Percentiles rank a stretch among this genome's conserved stretches.
phyloP scores from a whole-genome alignment of 2,329 filamentous ascomycete species.

The Hypoxylon sp. region DNA sequence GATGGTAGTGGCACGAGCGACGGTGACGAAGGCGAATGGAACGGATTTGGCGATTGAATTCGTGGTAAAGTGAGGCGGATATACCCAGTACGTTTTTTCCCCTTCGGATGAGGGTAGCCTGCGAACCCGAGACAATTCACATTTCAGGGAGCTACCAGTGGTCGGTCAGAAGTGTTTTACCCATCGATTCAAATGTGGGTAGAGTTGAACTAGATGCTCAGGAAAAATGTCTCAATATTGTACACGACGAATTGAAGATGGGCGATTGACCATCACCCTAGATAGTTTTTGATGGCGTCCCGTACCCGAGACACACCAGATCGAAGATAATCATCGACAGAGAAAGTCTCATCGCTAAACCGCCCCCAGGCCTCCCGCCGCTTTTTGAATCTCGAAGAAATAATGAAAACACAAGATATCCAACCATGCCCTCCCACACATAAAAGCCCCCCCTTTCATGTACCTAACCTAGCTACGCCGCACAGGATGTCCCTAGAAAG shows the following conservation, averaged over 20 bases:
- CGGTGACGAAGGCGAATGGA: conserved; percentile 44
- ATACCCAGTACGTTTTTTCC: neutral
- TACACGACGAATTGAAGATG: conserved; percentile 33
- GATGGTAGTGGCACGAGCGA: conserved; percentile 29
- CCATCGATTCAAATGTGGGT: neutral
- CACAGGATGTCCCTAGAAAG: conserved; percentile 14
- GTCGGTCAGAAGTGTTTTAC: neutral
- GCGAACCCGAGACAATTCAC: neutral
- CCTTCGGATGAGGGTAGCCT: too few species aligned
- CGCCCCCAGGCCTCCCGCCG: neutral
- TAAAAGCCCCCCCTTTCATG: conserved; percentile 12
- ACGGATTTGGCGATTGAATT: conserved; percentile 46
- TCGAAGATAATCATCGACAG: neutral
- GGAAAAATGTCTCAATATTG: conserved; percentile 23
- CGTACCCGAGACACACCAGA: neutral
- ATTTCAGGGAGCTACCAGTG: neutral
- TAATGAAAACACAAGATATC: neutral
- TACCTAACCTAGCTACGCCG: conserved; percentile 23
- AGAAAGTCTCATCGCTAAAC: conserved; percentile 9
- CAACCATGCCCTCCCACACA: neutral
- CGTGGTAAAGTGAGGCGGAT: neutral
- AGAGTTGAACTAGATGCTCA: conserved; percentile 17
- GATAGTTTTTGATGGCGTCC: neutral
- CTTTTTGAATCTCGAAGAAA: neutral
- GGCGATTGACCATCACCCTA: conserved; percentile 1